These are phyloP conservation scores for Suillus weaverae DNA, from an alignment of 768 basidiomycete genomes.

Conservation along the genomic window DNA sequence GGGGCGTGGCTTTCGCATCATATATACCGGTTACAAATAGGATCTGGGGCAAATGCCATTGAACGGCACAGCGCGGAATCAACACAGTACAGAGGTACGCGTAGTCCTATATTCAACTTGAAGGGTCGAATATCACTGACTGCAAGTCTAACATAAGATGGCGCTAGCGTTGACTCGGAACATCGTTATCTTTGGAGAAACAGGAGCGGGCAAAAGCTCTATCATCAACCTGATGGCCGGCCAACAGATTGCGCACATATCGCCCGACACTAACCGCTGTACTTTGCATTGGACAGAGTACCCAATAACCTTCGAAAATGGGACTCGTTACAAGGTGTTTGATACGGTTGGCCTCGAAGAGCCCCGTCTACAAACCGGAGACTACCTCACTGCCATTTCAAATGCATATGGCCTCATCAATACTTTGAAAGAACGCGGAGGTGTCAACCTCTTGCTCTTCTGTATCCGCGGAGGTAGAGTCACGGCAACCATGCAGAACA, in stretches of 20 bases:
- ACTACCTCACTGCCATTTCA: conserved; percentile 30
- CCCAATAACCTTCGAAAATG: conserved; percentile 19
- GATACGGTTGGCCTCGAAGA: conserved; percentile 40
- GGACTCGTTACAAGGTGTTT: conserved; percentile 25
- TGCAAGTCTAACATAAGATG: background rate
- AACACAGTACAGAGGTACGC: background rate
- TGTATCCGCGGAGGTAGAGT: conserved; percentile 43
- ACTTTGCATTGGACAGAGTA: conserved; percentile 38
- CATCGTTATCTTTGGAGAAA: conserved; percentile 46
- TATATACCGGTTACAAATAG: background rate
- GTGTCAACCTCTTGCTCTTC: conserved; percentile 43
- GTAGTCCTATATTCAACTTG: background rate
- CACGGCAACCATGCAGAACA: conserved; percentile 36
- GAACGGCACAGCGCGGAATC: background rate
- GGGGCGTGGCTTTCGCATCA: background rate
- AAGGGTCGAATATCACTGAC: background rate
- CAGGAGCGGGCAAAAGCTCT: conserved; percentile 38
- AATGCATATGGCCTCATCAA: conserved; percentile 36
- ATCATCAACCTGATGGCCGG: conserved; percentile 36
- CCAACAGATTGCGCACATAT: conserved; percentile 20
- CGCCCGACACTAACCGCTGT: conserved; percentile 33
- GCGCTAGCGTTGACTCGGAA: conserved; percentile 26
- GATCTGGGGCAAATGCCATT: background rate
- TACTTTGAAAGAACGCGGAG: conserved; percentile 28
- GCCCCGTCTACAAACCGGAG: conserved; percentile 25